These are phyloP conservation scores for Candida frijolesensis DNA, from an alignment of 1,139 yeast species.

Conservation along the genomic window DNA sequence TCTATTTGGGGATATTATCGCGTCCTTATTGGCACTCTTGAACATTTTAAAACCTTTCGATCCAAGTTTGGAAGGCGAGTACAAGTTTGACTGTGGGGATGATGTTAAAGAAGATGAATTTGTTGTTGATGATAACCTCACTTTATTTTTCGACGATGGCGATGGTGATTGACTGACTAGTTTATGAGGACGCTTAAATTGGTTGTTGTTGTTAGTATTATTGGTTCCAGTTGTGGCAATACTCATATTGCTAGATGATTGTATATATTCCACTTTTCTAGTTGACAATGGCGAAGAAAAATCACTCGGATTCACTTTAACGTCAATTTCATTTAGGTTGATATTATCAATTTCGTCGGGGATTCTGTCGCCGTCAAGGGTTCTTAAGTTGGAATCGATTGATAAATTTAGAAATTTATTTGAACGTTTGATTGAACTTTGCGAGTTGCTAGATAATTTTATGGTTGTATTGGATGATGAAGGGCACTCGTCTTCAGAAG, in stretches of 20 bases:
- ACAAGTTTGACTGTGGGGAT: constrained; percentile 19
- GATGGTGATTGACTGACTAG: constrained; percentile 50
- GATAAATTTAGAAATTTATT: constrained; percentile 50
- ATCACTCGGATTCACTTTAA: constrained; percentile 20
- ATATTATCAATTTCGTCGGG: constrained; percentile 25
- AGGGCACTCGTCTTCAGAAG: constrained; percentile 10
- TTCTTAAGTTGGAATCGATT: constrained; percentile 30
- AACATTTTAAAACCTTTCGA: constrained; percentile 37
- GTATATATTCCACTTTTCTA: constrained; percentile 2
- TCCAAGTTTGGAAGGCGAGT: constrained; percentile 37
- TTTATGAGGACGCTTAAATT: constrained; percentile 51
- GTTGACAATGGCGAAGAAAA: constrained; percentile 12
- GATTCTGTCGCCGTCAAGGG: constrained; percentile 13
- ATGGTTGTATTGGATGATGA: constrained; percentile 12
- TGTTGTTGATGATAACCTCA: constrained; percentile 1
- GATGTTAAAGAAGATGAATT: constrained; percentile 4
- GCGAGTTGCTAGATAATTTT: constrained; percentile 12
- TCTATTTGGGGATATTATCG: constrained; percentile 36
- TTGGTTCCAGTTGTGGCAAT: constrained; percentile 14
- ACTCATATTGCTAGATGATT: constrained; percentile 4
- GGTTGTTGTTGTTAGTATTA: constrained; percentile 32
- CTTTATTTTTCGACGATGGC: constrained; percentile 30
- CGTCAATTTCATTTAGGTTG: constrained; percentile 32
- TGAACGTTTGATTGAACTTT: constrained; percentile 44
- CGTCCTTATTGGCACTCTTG: constrained; percentile 34